phyloP scores from a whole-genome alignment of 768 basidiomycete species.

The Crassisporium funariophilum region DNA sequence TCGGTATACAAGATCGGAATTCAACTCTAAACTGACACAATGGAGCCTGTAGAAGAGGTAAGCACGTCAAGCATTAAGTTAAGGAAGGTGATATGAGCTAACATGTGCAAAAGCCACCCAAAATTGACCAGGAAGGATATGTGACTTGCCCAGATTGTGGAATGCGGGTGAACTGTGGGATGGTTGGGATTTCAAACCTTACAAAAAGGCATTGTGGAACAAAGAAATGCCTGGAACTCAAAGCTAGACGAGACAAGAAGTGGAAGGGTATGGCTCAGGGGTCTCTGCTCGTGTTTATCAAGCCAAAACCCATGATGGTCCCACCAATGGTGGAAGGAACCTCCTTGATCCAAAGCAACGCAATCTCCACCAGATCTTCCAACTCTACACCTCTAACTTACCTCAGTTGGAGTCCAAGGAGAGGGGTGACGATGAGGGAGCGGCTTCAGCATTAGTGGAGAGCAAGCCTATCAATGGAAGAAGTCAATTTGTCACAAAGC shows the following conservation, averaged over 20 bases:
- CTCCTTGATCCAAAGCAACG: neutral
- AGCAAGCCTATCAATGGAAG: neutral
- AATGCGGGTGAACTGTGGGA: neutral
- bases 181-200: neutral
- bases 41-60: too few species aligned
- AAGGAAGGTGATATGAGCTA: too few species aligned
- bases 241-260: constrained; percentile 1
- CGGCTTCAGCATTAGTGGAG: neutral
- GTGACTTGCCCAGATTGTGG: neutral
- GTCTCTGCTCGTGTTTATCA: neutral
- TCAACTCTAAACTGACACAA: too few species aligned
- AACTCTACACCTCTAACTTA: too few species aligned
- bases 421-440: too few species aligned
- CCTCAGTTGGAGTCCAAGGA: too few species aligned
- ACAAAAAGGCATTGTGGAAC: neutral
- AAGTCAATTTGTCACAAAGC: neutral
- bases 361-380: neutral
- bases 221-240: neutral
- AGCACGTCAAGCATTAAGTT: too few species aligned
- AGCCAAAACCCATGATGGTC: neutral
- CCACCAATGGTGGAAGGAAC: neutral
- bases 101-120: too few species aligned
- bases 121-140: neutral
- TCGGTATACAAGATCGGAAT: too few species aligned
- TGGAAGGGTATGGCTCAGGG: neutral